A percentile compares a stretch with the other conserved stretches of the same genome.
Conservation (phyloP, 768 basidiomycete genomes). For the Glaciozyma antarctica region DNA sequence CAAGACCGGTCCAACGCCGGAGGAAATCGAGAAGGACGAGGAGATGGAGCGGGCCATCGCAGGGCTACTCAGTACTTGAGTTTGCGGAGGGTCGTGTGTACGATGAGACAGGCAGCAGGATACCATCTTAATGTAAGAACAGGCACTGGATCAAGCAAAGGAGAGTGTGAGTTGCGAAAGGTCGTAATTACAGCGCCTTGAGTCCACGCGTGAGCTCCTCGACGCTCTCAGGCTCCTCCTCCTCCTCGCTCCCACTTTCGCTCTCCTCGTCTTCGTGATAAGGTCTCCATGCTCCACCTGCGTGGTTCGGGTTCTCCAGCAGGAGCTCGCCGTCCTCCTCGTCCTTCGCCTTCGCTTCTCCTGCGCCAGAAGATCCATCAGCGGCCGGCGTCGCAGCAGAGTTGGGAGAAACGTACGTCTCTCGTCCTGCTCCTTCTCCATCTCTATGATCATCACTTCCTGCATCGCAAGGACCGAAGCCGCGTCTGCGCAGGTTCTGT, state of each 20-base stretch:
- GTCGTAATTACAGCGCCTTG: not conserved
- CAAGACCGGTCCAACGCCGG: constrained; percentile 20
- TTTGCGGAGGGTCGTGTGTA: not conserved
- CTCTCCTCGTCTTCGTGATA: constrained; percentile 20
- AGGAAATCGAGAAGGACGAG: constrained; percentile 27
- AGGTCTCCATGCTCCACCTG: constrained; percentile 20
- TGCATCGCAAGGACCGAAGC: constrained; percentile 55
- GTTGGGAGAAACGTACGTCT: constrained; percentile 13
- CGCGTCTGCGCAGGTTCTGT: constrained; percentile 59
- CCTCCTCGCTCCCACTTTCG: constrained; percentile 14
- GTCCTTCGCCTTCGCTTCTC: constrained; percentile 12
- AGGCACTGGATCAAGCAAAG: no score
- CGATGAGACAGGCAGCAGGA: no score
- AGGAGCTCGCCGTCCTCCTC: constrained; percentile 32
- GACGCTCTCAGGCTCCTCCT: constrained; percentile 21
- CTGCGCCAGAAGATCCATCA: not conserved
- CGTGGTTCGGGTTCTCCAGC: constrained; percentile 33
- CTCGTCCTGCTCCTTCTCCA: constrained; percentile 37
- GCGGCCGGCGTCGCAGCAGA: not conserved
- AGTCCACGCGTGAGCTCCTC: constrained; percentile 16
- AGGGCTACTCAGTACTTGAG: constrained; percentile 12
- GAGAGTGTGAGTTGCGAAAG: no score
- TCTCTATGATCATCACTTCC: constrained; percentile 44
- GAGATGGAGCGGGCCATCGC: constrained; percentile 31
- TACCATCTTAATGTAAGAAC: no score